These are phyloP conservation scores for Aspergillus udagawae DNA, from an alignment of 2,329 filamentous ascomycete genomes.

Conservation along the genomic window DNA sequence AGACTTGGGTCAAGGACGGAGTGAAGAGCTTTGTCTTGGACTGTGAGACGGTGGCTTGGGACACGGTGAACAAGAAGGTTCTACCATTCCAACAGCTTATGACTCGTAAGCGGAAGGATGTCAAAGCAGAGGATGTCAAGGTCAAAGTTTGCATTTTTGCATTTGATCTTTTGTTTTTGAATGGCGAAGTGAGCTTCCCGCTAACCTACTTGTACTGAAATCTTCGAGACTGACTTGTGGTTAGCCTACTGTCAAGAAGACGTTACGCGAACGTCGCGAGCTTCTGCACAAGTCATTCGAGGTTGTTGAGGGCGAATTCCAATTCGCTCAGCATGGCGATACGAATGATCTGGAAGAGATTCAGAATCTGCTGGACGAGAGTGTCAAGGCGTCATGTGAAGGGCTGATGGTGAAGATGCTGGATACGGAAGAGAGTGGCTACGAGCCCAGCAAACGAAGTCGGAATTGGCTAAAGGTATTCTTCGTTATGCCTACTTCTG, in stretches of 20 bases:
- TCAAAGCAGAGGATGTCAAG: constrained; percentile 91
- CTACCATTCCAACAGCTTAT: constrained; percentile 96
- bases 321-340: constrained; percentile 82
- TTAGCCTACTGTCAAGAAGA: constrained; percentile 73
- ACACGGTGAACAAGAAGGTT: constrained; percentile 90
- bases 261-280: constrained; percentile 77
- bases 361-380: constrained; percentile 86
- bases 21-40: constrained; percentile 97
- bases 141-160: constrained; percentile 97
- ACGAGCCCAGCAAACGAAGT: constrained; percentile 92
- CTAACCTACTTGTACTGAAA: too few species aligned
- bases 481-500: background rate
- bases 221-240: constrained; percentile 2
- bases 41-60: constrained; percentile 97
- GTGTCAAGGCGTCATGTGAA: constrained; percentile 92
- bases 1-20: constrained; percentile 81
- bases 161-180: constrained; percentile 90
- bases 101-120: constrained; percentile 96
- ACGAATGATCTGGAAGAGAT: constrained; percentile 90
- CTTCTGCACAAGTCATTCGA: constrained; percentile 69
- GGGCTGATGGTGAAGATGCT: constrained; percentile 99
- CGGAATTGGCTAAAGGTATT: constrained; percentile 95
- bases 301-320: constrained; percentile 82
- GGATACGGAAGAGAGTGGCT: constrained; percentile 85
- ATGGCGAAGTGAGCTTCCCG: constrained; percentile 62